A percentile compares a stretch with the other conserved stretches of the same genome.
Evolutionary conservation across 2,329 filamentous ascomycete genomes (phyloP).

Genomic region (Septoria linicola): DNA sequence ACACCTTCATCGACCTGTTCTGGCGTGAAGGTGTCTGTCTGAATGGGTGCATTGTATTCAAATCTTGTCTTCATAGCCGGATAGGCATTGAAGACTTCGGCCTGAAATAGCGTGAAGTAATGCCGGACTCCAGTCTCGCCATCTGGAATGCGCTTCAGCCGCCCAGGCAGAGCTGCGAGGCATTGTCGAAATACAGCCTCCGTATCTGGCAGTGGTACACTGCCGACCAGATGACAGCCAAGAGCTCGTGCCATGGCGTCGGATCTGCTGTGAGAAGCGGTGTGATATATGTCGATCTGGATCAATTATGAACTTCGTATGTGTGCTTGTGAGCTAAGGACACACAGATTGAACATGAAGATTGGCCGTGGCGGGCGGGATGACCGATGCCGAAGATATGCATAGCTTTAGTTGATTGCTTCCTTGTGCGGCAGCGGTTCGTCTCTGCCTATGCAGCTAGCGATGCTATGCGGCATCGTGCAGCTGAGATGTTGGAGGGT

Average conservation of each 20-base stretch:
- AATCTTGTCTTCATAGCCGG: constrained; percentile 30
- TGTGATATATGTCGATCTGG: neutral
- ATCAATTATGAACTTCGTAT: neutral
- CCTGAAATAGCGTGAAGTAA: constrained; percentile 40
- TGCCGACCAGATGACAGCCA: constrained; percentile 41
- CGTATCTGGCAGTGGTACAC: constrained; percentile 39
- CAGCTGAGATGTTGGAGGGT: neutral
- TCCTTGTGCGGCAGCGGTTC: neutral
- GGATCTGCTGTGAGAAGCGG: neutral
- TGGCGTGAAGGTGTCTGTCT: constrained; percentile 23
- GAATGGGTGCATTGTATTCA: constrained; percentile 26
- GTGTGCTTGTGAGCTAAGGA: neutral
- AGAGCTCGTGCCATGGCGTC: constrained; percentile 20
- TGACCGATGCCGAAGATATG: neutral
- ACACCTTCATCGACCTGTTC: constrained; percentile 27
- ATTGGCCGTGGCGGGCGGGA: neutral
- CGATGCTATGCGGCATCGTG: neutral
- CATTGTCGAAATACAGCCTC: constrained; percentile 38
- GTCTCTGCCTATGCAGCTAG: constrained; percentile 8
- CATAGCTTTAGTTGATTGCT: neutral
- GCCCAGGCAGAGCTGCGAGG: constrained; percentile 34
- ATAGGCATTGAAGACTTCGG: constrained; percentile 33
- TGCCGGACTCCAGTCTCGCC: constrained; percentile 43
- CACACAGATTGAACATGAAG: neutral
- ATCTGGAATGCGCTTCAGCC: constrained; percentile 43